Percentiles rank a stretch among this genome's conserved stretches.
These are phyloP conservation scores for Fusarium camptoceras DNA, from an alignment of 2,329 filamentous ascomycete species.

Conservation along the genomic window DNA sequence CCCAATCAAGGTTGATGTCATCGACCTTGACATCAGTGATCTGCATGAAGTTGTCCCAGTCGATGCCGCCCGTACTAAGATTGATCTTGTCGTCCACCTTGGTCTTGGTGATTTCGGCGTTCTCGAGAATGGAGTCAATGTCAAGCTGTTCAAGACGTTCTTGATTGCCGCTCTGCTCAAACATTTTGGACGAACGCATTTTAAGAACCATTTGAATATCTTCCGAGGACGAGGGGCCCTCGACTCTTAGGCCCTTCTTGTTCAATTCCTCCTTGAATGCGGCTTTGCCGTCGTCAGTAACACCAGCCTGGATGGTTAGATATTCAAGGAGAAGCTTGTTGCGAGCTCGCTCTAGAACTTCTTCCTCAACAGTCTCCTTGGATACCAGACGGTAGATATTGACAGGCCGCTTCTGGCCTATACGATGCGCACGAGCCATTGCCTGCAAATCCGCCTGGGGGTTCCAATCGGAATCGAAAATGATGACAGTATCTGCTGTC, in stretches of 20 bases:
- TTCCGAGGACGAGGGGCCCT: constrained; percentile 89
- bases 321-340: constrained; percentile 99
- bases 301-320: constrained; percentile 94
- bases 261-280: constrained; percentile 79
- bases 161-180: constrained; percentile 96
- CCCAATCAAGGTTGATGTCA: constrained; percentile 84
- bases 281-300: constrained; percentile 94
- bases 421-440: constrained; percentile 98
- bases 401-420: constrained; percentile 95
- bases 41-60: constrained; percentile 94
- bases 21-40: constrained; percentile 98
- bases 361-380: constrained; percentile 98
- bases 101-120: constrained; percentile 96
- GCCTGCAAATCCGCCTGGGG: constrained; percentile 97
- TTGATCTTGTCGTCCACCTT: constrained; percentile 93
- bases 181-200: constrained; percentile 98
- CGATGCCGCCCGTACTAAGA: constrained; percentile 86
- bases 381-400: constrained; percentile 97
- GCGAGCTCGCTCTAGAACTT: constrained; percentile 93
- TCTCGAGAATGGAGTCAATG: constrained; percentile 96
- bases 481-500: constrained; percentile 97
- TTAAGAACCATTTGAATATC: constrained; percentile 98
- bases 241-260: constrained; percentile 78
- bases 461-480: constrained; percentile 99
- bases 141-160: constrained; percentile 96